Evolutionary conservation across 192 early-diverging fungal genomes (phyloP).

Genomic region (Gryganskiella cystojenkinii): DNA sequence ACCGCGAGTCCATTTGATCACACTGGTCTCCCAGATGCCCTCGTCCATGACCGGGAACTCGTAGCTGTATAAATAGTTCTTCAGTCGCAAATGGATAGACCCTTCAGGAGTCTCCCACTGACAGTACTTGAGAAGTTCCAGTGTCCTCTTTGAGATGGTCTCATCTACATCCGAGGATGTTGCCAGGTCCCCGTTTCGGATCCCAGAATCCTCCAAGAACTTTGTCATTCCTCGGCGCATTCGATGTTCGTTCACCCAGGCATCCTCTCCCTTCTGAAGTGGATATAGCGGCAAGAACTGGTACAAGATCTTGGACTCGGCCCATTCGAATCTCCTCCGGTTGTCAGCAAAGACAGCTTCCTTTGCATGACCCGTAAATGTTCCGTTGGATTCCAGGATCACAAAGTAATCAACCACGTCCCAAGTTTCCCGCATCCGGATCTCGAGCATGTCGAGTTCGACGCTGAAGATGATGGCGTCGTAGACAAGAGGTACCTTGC

Average conservation of each 20-base stretch:
- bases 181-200: conserved; percentile 53
- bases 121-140: conserved; percentile 58
- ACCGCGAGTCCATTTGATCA: conserved; percentile 32
- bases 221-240: conserved; percentile 57
- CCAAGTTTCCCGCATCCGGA: conserved; percentile 54
- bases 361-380: conserved; percentile 62
- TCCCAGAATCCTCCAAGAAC: conserved; percentile 21
- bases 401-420: conserved; percentile 68
- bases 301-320: conserved; percentile 61
- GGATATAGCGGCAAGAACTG: conserved; percentile 22
- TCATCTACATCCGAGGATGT: conserved; percentile 71
- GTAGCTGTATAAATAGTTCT: conserved; percentile 67
- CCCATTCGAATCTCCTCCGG: conserved; percentile 61
- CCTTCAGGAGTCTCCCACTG: conserved; percentile 51
- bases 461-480: conserved; percentile 69
- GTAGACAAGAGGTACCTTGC: conserved; percentile 21
- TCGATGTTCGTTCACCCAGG: conserved; percentile 60
- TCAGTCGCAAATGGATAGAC: conserved; percentile 61
- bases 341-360: conserved; percentile 56
- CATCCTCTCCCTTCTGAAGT: conserved; percentile 41
- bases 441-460: conserved; percentile 67
- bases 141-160: conserved; percentile 53
- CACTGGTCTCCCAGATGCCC: conserved; percentile 58
- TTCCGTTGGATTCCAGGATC: conserved; percentile 60
- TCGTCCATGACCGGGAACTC: conserved; percentile 61